phyloP scores from a whole-genome alignment of 2,329 filamentous ascomycete genomes.

The Furcasterigmium furcatum region DNA sequence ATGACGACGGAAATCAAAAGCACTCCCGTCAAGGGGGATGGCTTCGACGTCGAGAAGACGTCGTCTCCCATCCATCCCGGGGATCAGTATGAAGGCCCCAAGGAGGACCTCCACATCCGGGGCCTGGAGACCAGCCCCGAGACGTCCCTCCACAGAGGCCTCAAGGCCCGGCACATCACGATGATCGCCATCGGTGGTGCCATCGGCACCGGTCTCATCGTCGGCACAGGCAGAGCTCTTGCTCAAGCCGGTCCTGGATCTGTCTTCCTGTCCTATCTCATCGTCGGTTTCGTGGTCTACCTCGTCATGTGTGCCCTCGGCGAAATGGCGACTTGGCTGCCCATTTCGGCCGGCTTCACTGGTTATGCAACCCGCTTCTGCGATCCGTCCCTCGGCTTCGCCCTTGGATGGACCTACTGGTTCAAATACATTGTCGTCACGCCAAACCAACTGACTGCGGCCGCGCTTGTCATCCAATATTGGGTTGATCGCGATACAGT shows the following conservation, averaged over 20 bases:
- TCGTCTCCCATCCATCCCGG: slow-evolving; percentile 13
- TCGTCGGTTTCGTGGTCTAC: slow-evolving; percentile 71
- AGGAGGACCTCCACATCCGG: slow-evolving; percentile 33
- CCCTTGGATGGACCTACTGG: slow-evolving; percentile 69
- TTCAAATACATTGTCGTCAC: slow-evolving; percentile 83
- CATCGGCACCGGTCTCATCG: slow-evolving; percentile 71
- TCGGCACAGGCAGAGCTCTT: slow-evolving; percentile 59
- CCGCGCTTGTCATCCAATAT: slow-evolving; percentile 74
- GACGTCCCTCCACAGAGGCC: slow-evolving; percentile 47
- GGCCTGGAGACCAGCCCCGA: slow-evolving; percentile 47
- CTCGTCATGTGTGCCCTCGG: slow-evolving; percentile 79
- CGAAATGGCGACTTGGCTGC: slow-evolving; percentile 83
- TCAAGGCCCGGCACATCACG: slow-evolving; percentile 52
- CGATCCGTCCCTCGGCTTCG: slow-evolving; percentile 77
- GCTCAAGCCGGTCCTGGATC: slow-evolving; percentile 57
- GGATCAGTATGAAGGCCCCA: slow-evolving; percentile 14
- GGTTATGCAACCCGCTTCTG: slow-evolving; percentile 78
- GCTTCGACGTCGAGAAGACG: slow-evolving; percentile 18
- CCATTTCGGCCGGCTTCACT: slow-evolving; percentile 74
- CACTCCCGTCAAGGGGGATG: slow-evolving; percentile 9
- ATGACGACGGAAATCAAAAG: neutral
- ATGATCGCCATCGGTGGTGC: slow-evolving; percentile 72
- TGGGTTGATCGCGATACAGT: slow-evolving; percentile 66
- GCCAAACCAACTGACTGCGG: slow-evolving; percentile 80
- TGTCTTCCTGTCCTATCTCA: slow-evolving; percentile 68